Evolutionary conservation across 108 stramenopile genomes (phyloP).

Genomic region (Conticribra guillardii): DNA sequence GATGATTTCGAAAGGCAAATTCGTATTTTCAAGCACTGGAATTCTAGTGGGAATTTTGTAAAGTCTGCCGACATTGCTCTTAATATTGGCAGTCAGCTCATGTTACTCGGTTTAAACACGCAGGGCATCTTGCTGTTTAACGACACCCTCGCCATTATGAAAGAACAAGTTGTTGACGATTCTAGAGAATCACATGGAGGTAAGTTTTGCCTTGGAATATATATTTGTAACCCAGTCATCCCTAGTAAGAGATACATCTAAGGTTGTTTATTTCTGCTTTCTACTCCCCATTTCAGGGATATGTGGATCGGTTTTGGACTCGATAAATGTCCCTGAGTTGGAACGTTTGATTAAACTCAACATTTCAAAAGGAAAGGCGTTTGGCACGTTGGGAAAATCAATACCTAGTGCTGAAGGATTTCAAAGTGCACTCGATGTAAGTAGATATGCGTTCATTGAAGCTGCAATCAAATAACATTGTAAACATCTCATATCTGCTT

Average conservation of each 20-base stretch:
- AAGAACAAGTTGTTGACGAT: slow-evolving; percentile 17
- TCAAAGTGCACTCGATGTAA: slow-evolving; percentile 51
- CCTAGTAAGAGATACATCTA: too few species aligned
- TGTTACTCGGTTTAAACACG: slow-evolving; percentile 55
- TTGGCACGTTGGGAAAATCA: slow-evolving; percentile 29
- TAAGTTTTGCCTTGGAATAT: neutral
- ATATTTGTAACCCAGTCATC: neutral
- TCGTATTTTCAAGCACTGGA: slow-evolving; percentile 66
- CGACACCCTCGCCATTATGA: slow-evolving; percentile 57
- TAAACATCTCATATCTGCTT: too few species aligned
- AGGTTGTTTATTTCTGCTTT: neutral
- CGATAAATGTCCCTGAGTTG: slow-evolving; percentile 43
- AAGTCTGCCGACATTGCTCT: slow-evolving; percentile 61
- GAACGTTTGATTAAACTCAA: slow-evolving; percentile 43
- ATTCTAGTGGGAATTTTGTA: slow-evolving; percentile 40
- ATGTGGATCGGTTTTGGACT: slow-evolving; percentile 25
- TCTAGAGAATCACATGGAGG: slow-evolving; percentile 22
- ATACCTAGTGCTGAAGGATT: slow-evolving; percentile 32
- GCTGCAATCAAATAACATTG: too few species aligned
- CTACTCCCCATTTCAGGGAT: slow-evolving; percentile 9
- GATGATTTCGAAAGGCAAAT: slow-evolving; percentile 52
- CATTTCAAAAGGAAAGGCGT: slow-evolving; percentile 45
- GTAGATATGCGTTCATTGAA: too few species aligned
- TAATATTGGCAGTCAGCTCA: slow-evolving; percentile 57
- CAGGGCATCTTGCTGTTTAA: slow-evolving; percentile 59